phyloP scores from a whole-genome alignment of 768 basidiomycete genomes.

The Xerocomus spinulosus region DNA sequence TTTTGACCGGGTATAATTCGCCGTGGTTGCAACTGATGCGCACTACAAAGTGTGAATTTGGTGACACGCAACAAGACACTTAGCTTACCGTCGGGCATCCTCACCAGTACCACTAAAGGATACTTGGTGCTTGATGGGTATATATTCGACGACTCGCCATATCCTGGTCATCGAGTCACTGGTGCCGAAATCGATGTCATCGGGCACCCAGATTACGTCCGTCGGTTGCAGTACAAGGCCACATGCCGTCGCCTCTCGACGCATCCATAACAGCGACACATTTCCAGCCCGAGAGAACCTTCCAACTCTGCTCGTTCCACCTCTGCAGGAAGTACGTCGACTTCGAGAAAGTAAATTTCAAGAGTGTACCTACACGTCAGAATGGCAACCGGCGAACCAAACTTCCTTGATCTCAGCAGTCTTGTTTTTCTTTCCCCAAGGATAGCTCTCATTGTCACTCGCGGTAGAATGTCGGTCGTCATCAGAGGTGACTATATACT shows the following conservation, averaged over 20 bases:
- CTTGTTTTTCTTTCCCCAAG: neutral
- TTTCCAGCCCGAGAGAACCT: constrained; percentile 22
- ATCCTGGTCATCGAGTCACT: constrained; percentile 16
- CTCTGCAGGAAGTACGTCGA: constrained; percentile 10
- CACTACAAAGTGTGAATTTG: constrained; percentile 6
- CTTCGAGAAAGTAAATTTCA: fast-evolving
- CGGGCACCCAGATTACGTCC: constrained; percentile 26
- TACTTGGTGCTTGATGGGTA: constrained; percentile 24
- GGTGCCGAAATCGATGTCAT: constrained; percentile 22
- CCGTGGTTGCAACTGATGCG: constrained; percentile 18
- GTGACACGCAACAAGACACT: neutral
- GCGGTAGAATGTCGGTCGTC: neutral
- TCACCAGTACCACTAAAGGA: constrained; percentile 17
- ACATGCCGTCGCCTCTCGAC: constrained; percentile 22
- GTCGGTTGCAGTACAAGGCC: constrained; percentile 27
- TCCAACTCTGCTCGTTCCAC: constrained; percentile 23
- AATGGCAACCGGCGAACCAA: constrained; percentile 55
- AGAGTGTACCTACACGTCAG: constrained; percentile 27
- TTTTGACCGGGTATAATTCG: constrained; percentile 28
- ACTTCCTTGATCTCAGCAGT: constrained; percentile 50
- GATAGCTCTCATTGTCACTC: neutral
- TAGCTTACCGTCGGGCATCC: constrained; percentile 14
- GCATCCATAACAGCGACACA: constrained; percentile 32
- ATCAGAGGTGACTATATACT: constrained; percentile 1
- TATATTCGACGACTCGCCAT: constrained; percentile 17